These are phyloP conservation scores for Boletus smithii DNA, from an alignment of 1,284 basidiomycete genomes.

Conservation along the genomic window DNA sequence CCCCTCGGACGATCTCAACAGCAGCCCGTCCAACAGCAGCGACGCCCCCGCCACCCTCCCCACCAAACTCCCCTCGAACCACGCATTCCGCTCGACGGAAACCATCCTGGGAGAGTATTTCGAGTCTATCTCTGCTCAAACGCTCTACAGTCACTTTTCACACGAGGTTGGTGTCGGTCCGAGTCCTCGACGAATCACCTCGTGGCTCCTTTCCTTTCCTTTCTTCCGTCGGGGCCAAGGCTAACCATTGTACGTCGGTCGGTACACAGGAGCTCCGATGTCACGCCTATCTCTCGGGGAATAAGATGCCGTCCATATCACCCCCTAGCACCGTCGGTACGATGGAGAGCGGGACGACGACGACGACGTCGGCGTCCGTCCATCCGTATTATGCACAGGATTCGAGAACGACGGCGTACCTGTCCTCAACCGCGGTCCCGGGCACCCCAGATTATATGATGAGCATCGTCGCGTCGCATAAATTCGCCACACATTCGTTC, in stretches of 20 bases:
- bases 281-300: constrained; percentile 28
- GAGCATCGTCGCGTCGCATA: constrained; percentile 28
- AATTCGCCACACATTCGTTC: constrained; percentile 34
- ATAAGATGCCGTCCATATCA: constrained; percentile 23
- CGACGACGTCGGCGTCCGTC: not conserved
- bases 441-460: constrained; percentile 30
- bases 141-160: constrained; percentile 33
- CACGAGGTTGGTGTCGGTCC: too few relatives aligned
- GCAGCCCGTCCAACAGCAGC: constrained; percentile 5
- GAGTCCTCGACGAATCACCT: too few relatives aligned
- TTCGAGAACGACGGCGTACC: constrained; percentile 24
- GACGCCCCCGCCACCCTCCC: constrained; percentile 6
- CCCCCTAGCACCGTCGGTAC: not conserved
- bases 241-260: constrained; percentile 14
- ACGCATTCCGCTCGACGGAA: constrained; percentile 30
- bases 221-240: too few relatives aligned
- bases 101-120: constrained; percentile 16
- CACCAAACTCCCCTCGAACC: constrained; percentile 28
- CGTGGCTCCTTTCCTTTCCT: too few relatives aligned
- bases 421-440: constrained; percentile 9
- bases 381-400: constrained; percentile 27
- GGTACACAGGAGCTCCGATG: constrained; percentile 31
- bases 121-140: constrained; percentile 36
- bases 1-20: constrained; percentile 1
- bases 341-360: constrained; percentile 5